These are phyloP conservation scores for Closterium sp. DNA, from an alignment of 139 green algal genomes.

Conservation along the genomic window DNA sequence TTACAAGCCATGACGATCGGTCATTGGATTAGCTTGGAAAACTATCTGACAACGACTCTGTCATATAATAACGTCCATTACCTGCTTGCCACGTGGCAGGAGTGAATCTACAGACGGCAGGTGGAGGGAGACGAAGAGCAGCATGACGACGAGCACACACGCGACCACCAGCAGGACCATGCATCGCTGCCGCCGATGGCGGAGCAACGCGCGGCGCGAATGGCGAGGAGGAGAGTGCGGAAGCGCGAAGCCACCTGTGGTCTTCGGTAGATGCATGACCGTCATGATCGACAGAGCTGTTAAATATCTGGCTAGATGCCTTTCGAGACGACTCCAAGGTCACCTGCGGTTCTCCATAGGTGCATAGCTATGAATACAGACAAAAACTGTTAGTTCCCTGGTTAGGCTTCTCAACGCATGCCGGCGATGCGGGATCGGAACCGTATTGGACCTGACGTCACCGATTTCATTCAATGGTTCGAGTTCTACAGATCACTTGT, in stretches of 20 bases:
- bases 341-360: neutral
- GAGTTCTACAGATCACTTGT: no score
- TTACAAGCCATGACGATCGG: no score
- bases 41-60: no score
- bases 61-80: neutral
- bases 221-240: neutral
- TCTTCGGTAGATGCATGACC: neutral
- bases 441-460: neutral
- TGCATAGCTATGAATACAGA: neutral
- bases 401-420: neutral
- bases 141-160: neutral
- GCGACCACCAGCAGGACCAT: neutral
- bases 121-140: neutral
- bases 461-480: neutral
- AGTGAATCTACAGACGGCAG: neutral
- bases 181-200: neutral
- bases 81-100: neutral
- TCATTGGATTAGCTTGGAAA: no score
- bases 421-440: neutral
- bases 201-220: neutral
- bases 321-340: neutral
- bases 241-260: neutral
- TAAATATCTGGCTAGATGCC: neutral
- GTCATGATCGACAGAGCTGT: no score
- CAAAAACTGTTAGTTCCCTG: no score